Conservation (phyloP, 148 eudicot genomes). For the Hydrangea macrophylla region DNA sequence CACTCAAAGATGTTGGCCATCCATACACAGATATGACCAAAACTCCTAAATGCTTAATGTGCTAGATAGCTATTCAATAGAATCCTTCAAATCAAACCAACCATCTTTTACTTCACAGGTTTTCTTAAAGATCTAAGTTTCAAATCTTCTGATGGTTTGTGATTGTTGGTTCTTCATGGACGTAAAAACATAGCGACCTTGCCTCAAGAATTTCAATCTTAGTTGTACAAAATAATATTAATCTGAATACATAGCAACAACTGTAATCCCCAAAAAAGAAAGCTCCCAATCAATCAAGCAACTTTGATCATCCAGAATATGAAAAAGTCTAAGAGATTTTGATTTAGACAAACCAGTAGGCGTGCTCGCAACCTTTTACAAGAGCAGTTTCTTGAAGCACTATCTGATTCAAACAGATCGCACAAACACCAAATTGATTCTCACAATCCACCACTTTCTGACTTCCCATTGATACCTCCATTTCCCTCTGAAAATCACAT, state of each 20-base stretch:
- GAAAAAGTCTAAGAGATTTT: not conserved
- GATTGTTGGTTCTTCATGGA: no score
- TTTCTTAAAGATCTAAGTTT: no score
- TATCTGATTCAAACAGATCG: slow-evolving; percentile 81
- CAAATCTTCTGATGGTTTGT: no score
- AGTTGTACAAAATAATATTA: no score
- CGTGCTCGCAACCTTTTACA: slow-evolving; percentile 98
- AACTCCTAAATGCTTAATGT: no score
- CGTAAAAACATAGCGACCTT: no score
- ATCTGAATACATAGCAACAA: not conserved
- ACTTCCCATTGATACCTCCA: slow-evolving; percentile 27
- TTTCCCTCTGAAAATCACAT: slow-evolving; percentile 29
- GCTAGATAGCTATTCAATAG: no score
- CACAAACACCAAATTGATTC: slow-evolving; percentile 67
- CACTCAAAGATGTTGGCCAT: no score
- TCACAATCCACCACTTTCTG: slow-evolving; percentile 21
- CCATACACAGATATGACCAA: no score
- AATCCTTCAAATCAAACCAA: no score
- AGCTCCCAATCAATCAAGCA: not conserved
- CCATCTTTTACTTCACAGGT: no score
- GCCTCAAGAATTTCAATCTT: no score
- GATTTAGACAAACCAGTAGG: slow-evolving; percentile 88
- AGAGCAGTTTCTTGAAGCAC: slow-evolving; percentile 84
- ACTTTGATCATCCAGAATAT: not conserved
- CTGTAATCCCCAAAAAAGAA: not conserved